Base-by-base conservation (phyloP, 139 green algal species). In the Coelastrella sp. region DNA sequence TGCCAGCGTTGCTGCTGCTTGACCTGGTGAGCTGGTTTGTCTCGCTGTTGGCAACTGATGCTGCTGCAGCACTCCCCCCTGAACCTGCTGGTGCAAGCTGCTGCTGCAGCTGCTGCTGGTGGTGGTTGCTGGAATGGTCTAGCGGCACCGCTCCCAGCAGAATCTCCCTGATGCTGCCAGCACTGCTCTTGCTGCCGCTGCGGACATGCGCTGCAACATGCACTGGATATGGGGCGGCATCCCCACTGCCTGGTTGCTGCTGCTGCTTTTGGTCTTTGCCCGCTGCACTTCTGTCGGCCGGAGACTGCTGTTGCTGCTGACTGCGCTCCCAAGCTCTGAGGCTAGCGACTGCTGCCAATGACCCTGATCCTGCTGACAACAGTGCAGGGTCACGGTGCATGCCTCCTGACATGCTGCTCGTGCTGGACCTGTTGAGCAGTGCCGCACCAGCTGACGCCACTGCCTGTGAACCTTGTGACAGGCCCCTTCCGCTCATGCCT, bases 161-260 rank as follows among this genome's bases (percentile, higher is more conserved):
- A 4, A 81, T 80, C 49, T 88, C 84, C 20, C 84, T 22, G 8
- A 80, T 80, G 49, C 84, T 88, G 20, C 84, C 68, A 24, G 84
- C 68, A 17, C 84, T 88, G 68, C 84, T 88, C 27, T 73, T 73
- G 56, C 84, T 88, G 6, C 65, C 84, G n/a, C 20, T 88, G 20
- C 84, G 84, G 19, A n/a, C 22, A 27, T 88, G 84, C 6, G 22
- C 49, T 24, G 78, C 56, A 27, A 19, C 14, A 66, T 12, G 14
- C 27, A 66, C 56, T 5, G 74, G 5, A 8, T 58, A 19, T 59
- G 74, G 4, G 4, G 70, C 20, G 4, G 8, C 70, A 78, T 25
- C 70, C 15, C 70, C 70, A 11, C 8, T 35, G 49, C 15, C 78
- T 17, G 11, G 7, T 20, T 70, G 78, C 78, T 70, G 49, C 78